phyloP scores from a whole-genome alignment of 2,329 filamentous ascomycete genomes.

The Parastagonospora nodorum region DNA sequence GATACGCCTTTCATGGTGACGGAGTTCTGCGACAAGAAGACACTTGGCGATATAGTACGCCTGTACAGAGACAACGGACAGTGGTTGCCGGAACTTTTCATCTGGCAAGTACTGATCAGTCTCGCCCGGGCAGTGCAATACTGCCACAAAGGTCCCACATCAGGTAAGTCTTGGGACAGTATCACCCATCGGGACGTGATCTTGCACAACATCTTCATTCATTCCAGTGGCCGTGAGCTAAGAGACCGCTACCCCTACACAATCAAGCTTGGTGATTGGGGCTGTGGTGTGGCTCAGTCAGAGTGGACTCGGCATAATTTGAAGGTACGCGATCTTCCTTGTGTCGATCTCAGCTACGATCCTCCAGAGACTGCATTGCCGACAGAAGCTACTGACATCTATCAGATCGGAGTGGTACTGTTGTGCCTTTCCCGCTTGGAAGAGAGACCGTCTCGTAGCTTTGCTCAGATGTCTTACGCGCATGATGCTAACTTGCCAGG shows the following conservation, averaged over 20 bases:
- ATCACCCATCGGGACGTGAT: neutral
- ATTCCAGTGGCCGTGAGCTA: neutral
- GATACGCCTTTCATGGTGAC: neutral
- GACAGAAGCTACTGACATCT: slow-evolving; percentile 2
- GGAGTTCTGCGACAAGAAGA: neutral
- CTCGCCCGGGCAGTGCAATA: neutral
- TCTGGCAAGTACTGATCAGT: neutral
- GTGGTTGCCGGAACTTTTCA: neutral
- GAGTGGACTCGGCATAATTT: neutral
- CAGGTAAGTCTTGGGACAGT: neutral
- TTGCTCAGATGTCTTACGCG: neutral
- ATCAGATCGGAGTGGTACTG: slow-evolving; percentile 3
- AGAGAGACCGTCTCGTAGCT: neutral
- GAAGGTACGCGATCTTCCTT: neutral
- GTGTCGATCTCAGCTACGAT: neutral
- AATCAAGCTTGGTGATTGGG: neutral
- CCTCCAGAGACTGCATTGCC: neutral
- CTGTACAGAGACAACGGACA: neutral
- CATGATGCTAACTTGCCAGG: neutral
- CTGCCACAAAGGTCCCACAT: neutral
- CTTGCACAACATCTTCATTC: neutral
- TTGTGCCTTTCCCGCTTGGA: neutral
- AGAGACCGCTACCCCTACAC: neutral
- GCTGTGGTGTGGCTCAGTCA: neutral
- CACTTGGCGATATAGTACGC: neutral